phyloP scores from a whole-genome alignment of 129 eudicot genomes.

The Arctium lappa region DNA sequence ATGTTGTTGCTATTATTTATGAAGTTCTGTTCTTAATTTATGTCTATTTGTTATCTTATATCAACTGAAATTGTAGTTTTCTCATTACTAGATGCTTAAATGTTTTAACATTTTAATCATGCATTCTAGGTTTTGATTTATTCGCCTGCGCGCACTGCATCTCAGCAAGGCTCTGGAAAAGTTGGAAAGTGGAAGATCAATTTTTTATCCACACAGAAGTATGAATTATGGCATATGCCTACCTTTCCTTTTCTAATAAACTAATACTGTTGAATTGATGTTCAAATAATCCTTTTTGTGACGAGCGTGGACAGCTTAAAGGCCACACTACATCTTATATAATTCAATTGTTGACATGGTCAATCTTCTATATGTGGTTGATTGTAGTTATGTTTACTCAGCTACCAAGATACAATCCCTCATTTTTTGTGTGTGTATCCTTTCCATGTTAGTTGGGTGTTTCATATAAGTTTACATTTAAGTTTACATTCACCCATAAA shows the following conservation, averaged over 20 bases:
- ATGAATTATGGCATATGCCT: constrained; percentile 23
- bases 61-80: not conserved
- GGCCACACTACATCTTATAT: not conserved
- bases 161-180: constrained; percentile 94
- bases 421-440: not conserved
- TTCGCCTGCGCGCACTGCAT: constrained; percentile 88
- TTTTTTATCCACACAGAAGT: constrained; percentile 87
- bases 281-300: constrained; percentile 3
- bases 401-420: not conserved
- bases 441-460: not conserved
- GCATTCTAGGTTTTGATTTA: constrained; percentile 61
- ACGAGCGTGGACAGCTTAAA: not conserved
- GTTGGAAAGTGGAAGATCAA: constrained; percentile 85
- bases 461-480: not conserved
- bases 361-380: not conserved
- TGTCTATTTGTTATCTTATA: not conserved
- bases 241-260: not conserved
- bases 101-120: not conserved
- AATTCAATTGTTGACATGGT: not conserved
- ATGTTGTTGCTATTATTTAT: not conserved
- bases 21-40: not conserved
- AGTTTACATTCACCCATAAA: not conserved
- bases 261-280: constrained; percentile 8
- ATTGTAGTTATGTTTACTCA: not conserved
- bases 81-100: not conserved